A percentile compares a stretch with the other conserved stretches of the same genome.
These are phyloP conservation scores for Wickerhamiella qilinensis DNA, from an alignment of 805 yeast genomes.

Conservation along the genomic window DNA sequence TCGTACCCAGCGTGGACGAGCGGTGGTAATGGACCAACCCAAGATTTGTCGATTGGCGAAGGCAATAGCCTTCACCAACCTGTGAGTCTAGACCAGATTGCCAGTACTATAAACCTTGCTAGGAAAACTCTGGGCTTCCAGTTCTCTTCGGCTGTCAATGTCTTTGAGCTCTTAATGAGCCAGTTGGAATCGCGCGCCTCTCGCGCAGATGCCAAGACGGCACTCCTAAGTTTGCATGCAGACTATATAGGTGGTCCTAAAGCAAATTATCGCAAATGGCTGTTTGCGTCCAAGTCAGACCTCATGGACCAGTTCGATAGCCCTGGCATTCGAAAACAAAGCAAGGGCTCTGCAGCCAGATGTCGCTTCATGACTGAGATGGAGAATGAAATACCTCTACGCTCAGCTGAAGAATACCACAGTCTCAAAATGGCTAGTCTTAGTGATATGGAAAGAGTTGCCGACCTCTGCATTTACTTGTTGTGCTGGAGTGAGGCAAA, in stretches of 20 bases:
- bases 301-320: conserved; percentile 26
- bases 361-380: neutral
- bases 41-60: neutral
- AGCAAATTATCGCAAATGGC: conserved; percentile 61
- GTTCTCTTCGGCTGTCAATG: conserved; percentile 43
- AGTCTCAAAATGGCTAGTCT: conserved; percentile 31
- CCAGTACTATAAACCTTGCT: conserved; percentile 36
- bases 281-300: conserved; percentile 58
- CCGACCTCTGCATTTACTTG: conserved; percentile 53
- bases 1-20: conserved; percentile 4
- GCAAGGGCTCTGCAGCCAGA: conserved; percentile 1
- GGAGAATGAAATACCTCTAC: conserved; percentile 25
- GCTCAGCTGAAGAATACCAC: conserved; percentile 36
- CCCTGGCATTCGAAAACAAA: neutral
- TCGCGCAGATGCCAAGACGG: conserved; percentile 39
- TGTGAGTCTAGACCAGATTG: conserved; percentile 29
- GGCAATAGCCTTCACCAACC: conserved; percentile 7
- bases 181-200: conserved; percentile 55
- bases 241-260: conserved; percentile 62
- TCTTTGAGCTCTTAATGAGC: conserved; percentile 48
- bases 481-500: conserved; percentile 86
- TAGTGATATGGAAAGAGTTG: conserved; percentile 36
- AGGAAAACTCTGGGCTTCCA: conserved; percentile 53
- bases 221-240: conserved; percentile 46
- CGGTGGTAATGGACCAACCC: neutral